Base-by-base conservation (phyloP, 192 early-diverging fungal species). In the Geranomyces variabilis region DNA sequence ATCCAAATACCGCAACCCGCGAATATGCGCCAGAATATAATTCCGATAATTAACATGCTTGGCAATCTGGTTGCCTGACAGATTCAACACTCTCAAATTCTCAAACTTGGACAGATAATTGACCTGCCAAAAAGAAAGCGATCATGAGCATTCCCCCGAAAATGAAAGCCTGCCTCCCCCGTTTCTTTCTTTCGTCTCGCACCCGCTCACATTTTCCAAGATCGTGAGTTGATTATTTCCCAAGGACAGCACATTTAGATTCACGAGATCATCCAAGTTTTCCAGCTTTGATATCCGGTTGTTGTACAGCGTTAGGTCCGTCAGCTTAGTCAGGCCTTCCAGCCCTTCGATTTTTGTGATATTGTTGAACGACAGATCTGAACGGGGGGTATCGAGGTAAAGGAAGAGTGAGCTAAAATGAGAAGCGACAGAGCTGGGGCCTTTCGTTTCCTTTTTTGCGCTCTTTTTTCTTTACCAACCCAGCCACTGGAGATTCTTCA, bases 351-450 rank as follows among this genome's bases (percentile, higher is more conserved):
- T 89, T 10, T 61, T 71, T 0, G 83, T 77, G 59, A 89, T 88
- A 66, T 89, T 89, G 80, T 89, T 89, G 76, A 89, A 89, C 22
- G 81, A 83, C 22, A 89, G 75, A 62, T 89, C 87, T 86, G 60
- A 30, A 48, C 10, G n/a, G n/a, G n/a, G n/a, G n/a, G n/a, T n/a
- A n/a, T n/a, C n/a, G n/a, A 21, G 5, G 31, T 22, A 44, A 44
- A 43, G 9, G 21, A 1, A n/a, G 33, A 26, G 76, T 63, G 12
- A n/a, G n/a, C 58, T 26, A 6, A 19, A 17, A 60, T 28, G 31
- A 33, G 58, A 60, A 2, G 29, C 29, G 12, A 8, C 5, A 28
- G 8, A 60, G 31, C 6, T 19, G 17, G 6, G 17, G 29, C 5
- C 17, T 29, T 33, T 31, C 56, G 26, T 12, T 26, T 57, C 56